Evolutionary conservation across 2,329 filamentous ascomycete genomes (phyloP).

Genomic region (Fusarium equiseti): DNA sequence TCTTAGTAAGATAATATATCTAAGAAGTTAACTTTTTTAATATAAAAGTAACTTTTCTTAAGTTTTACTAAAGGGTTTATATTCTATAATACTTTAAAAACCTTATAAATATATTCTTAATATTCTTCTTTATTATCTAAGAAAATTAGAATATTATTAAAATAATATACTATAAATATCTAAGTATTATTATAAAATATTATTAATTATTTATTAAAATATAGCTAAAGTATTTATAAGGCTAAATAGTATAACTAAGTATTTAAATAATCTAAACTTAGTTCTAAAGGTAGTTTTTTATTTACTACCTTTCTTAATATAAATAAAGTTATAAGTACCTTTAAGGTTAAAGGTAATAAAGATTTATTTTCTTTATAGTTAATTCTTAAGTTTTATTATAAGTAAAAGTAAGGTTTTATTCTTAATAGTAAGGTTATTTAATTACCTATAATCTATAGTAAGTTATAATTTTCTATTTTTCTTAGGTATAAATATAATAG

Average conservation of each 20-base stretch:
- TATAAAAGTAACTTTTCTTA: conserved; percentile 23
- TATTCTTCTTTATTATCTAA: conserved; percentile 33
- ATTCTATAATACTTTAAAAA: conserved; percentile 28
- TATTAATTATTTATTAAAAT: conserved; percentile 43
- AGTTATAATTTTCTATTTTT: too few species aligned
- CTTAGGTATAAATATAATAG: too few species aligned
- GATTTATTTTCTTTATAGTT: too few species aligned
- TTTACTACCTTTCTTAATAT: too few species aligned
- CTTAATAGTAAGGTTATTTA: too few species aligned
- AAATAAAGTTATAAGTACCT: background rate
- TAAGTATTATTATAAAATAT: conserved; percentile 30
- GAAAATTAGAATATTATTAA: conserved; percentile 43
- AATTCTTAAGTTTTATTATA: too few species aligned
- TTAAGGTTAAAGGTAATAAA: too few species aligned
- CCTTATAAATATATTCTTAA: conserved; percentile 30
- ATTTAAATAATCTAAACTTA: background rate
- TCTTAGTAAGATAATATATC: conserved; percentile 17
- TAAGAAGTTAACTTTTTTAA: background rate
- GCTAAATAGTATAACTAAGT: background rate
- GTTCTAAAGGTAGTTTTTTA: background rate
- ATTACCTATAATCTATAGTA: too few species aligned
- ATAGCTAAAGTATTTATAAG: background rate
- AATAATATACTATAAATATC: conserved; percentile 37
- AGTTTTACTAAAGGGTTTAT: conserved; percentile 10
- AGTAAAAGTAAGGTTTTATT: too few species aligned